Base-by-base conservation (phyloP, 129 eudicot genomes). In the Pittosporum tobira region DNA sequence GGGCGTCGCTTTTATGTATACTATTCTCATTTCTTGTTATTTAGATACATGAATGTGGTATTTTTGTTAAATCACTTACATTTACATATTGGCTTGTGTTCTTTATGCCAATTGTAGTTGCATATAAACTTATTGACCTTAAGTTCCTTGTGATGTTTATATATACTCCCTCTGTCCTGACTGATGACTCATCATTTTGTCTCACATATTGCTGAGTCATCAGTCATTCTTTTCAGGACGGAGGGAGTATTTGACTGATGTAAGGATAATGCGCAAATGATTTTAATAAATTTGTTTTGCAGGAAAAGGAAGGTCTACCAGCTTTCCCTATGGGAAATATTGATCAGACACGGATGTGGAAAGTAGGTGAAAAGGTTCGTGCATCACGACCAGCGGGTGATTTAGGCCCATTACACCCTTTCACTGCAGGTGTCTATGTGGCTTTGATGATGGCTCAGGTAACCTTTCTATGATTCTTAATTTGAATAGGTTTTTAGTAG, bases 381-480 rank as follows among this genome's bases (percentile, higher is more conserved):
- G 77, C 99, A 26, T 36, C 43, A 61, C 86, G 99, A 1, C 88
- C 91, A 7, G 84, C 84, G 0, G 96, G 94, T 72, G 99, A 91
- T 62, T 59, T 91, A 48, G 99, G 99, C 48, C 96, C 95, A 27
- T 72, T 91, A 6, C 71, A 91, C 66, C 99, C 99, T 54, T 91
- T 91, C 79, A 91, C 99, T 6, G 99, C 99, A 12, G 99, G 99
- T 59, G 99, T 91, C 48, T 91, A 78, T 63, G 96, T 91, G n/a
- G 99, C 99, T 37, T 62, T 84, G n/a, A 91, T 91, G 99, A 91
- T 91, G 99, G 96, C 99, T 51, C 99, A 91, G 94, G 98, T 91
- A 58, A 77, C 68, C 23, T 51, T 29, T 57, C 11, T 38, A 12
- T 20, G 13, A 31, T 7, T 0, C 0, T 6, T 0, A 3, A 30